Evolutionary conservation across 2,329 filamentous ascomycete species (phyloP).

Genomic region (Tolypocladium ovalisporum): DNA sequence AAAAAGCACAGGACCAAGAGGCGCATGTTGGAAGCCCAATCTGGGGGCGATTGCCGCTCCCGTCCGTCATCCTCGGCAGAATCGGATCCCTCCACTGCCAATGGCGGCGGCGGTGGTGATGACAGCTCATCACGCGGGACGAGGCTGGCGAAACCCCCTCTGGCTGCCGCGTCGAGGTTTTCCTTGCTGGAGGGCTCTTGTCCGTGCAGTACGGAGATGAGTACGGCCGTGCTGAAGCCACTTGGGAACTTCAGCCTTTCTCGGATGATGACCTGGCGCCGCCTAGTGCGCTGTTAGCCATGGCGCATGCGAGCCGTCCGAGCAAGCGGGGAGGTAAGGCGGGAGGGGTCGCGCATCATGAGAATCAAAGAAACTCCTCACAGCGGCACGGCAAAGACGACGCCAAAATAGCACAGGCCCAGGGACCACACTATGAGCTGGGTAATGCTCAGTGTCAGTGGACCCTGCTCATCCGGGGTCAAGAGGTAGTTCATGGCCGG

Average conservation of each 20-base stretch:
- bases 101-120: not conserved
- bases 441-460: conserved; percentile 58
- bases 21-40: conserved; percentile 37
- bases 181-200: conserved; percentile 21
- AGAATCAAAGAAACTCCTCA: conserved; percentile 18
- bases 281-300: conserved; percentile 23
- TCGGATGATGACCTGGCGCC: conserved; percentile 83
- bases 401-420: conserved; percentile 91
- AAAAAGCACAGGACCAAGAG: conserved; percentile 46
- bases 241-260: conserved; percentile 92
- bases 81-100: conserved; percentile 11
- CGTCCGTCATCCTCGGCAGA: conserved; percentile 16
- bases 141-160: conserved; percentile 31
- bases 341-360: not conserved
- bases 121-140: conserved; percentile 19
- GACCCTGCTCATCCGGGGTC: conserved; percentile 65
- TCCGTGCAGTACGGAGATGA: conserved; percentile 85
- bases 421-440: conserved; percentile 84
- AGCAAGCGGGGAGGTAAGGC: not conserved
- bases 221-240: conserved; percentile 86
- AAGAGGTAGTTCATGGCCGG: conserved; percentile 86
- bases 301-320: not conserved
- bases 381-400: conserved; percentile 90
- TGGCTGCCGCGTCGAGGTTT: conserved; percentile 22
- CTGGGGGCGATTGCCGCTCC: conserved; percentile 20